phyloP scores from a whole-genome alignment of 306 rosid species.

The Acacia acuminata region DNA sequence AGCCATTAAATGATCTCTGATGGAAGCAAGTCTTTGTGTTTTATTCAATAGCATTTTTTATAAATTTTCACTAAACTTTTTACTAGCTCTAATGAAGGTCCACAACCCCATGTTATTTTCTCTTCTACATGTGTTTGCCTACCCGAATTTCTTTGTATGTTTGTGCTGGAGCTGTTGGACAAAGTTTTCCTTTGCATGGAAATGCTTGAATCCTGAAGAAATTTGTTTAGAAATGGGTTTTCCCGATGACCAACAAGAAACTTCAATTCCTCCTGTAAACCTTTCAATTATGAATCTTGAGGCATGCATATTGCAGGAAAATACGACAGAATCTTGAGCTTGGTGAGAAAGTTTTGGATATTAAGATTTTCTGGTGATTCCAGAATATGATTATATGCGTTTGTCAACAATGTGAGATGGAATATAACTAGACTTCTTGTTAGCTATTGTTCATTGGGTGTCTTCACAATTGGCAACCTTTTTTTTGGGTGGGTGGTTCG shows the following conservation, averaged over 20 bases:
- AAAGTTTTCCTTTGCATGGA: background rate
- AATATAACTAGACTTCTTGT: background rate
- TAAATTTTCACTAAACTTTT: background rate
- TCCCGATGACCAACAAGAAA: constrained; percentile 20
- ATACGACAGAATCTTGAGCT: background rate
- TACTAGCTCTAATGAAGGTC: constrained; percentile 5
- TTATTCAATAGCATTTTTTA: constrained; percentile 5
- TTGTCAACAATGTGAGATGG: background rate
- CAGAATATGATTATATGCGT: background rate
- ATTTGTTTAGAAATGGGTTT: constrained; percentile 1
- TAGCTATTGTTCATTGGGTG: background rate
- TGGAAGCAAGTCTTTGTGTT: constrained; percentile 12
- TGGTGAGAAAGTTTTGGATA: background rate
- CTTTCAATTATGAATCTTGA: background rate
- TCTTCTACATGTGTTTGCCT: constrained; percentile 17
- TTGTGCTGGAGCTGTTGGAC: background rate
- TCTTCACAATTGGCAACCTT: background rate
- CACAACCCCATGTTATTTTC: background rate
- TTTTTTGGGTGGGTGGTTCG: background rate
- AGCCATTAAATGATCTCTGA: background rate
- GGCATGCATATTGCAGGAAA: background rate
- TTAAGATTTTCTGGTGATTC: background rate
- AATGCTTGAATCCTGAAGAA: constrained; percentile 8
- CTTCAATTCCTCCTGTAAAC: background rate
- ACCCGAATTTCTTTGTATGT: background rate